phyloP scores from a whole-genome alignment of 352 stramenopile species.

The Peronosclerospora sorghi region DNA sequence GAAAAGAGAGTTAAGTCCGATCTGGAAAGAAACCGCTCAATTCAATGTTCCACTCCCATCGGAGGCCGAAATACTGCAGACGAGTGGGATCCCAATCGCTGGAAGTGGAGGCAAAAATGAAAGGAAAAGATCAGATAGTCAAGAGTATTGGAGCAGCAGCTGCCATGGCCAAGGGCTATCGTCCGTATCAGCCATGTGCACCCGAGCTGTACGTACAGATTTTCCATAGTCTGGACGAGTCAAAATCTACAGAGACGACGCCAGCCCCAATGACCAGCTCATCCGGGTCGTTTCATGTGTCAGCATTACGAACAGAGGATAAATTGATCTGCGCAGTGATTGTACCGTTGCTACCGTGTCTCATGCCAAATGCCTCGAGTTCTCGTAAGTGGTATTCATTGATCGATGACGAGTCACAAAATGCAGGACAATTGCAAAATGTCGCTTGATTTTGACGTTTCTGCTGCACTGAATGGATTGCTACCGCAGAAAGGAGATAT shows the following conservation, averaged over 20 bases:
- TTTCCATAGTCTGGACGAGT: constrained; percentile 37
- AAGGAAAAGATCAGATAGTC: no score
- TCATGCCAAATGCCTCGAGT: constrained; percentile 42
- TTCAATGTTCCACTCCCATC: no score
- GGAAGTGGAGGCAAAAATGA: no score
- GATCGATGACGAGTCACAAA: no score
- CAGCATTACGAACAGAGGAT: no score
- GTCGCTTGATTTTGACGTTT: constrained; percentile 43
- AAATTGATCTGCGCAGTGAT: constrained; percentile 48
- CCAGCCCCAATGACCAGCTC: no score
- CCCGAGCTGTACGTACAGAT: constrained; percentile 51
- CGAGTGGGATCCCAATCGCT: constrained; percentile 19
- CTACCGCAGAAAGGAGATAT: no score
- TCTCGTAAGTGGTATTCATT: no score
- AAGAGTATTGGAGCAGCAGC: constrained; percentile 14
- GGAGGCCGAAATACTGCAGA: constrained; percentile 47
- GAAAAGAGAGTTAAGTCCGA: no score
- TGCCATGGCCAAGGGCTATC: constrained; percentile 14
- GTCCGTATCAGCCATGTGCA: constrained; percentile 41
- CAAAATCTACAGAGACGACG: constrained; percentile 3
- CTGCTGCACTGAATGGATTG: constrained; percentile 18
- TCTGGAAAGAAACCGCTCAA: constrained; percentile 47
- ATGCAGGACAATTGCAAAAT: constrained; percentile 49
- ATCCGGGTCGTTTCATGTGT: no score
- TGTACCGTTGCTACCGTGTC: constrained; percentile 47